Evolutionary conservation across 2,329 filamentous ascomycete genomes (phyloP), one percentile per base, ranked within the genome.

Genomic region (Penicillium sp.): DNA sequence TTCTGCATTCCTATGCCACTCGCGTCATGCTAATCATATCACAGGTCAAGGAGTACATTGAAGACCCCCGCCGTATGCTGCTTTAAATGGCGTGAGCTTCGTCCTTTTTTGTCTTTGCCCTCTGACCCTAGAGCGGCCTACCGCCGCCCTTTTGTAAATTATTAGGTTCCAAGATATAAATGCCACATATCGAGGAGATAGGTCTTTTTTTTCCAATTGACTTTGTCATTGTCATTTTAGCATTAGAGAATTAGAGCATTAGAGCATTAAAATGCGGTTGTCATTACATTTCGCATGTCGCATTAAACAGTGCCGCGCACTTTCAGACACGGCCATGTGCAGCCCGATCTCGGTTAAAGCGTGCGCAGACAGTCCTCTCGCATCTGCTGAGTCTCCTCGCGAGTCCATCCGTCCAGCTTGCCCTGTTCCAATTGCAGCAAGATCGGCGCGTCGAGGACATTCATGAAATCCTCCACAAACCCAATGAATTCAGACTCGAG

Each of bases 21-120:
- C 42, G 34, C 40, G 57, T 44, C 54, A 56, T 44, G 59, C 54
- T 63, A 46, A 56, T 42, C 42, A 49, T 38, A 29, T 43, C 54
- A 24, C 46, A 79, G 76, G 76, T 99, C 69, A 97, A 97, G 86
- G 91, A 97, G 75, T 96, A 90, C 73, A 96, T 97, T 65, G 93
- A 97, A 80, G 94, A 97, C 71, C 93, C 93, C 38, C 82, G 91
- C 63, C 88, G 90, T 69, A 97, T 97, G 93, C 83, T 97, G 10
- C 77, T 96, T 38, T 77, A 73, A 52, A 47, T 45, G 43, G 49
- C 24, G n/a, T 50, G 44, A 8, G 32, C 39, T 47, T 21, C 27
- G 21, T 27, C 27, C 34, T 49, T 56, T 55, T 39, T 54, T 49
- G 32, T 59, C 34, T 57, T 32, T 55, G 44, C 45, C 55, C 46